Conservation (phyloP, 108 stramenopile genomes). For the Cyclotella kingstonii region DNA sequence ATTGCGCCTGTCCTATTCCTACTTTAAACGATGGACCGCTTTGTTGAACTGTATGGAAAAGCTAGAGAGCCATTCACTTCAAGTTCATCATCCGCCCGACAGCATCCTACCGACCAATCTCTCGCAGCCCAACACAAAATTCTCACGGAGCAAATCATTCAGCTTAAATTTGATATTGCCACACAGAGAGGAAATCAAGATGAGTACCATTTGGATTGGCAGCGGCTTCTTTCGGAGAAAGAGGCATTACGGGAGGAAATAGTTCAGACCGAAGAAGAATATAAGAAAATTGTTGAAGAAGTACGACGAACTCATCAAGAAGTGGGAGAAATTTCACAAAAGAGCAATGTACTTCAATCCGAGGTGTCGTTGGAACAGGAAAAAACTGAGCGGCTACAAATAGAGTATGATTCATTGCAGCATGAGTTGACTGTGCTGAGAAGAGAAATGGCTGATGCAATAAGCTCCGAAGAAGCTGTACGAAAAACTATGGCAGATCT, state of each 20-base stretch:
- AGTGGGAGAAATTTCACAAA: not conserved
- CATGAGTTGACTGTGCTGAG: not conserved
- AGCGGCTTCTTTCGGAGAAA: not conserved
- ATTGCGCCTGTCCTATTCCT: no score
- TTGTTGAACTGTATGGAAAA: not conserved
- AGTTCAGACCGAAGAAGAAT: constrained; percentile 1
- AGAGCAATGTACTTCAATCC: not conserved
- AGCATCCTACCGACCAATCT: not conserved
- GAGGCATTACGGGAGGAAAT: constrained; percentile 3
- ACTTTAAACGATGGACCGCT: not conserved
- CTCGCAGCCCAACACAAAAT: constrained; percentile 6
- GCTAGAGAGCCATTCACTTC: constrained; percentile 1
- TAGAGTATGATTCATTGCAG: not conserved
- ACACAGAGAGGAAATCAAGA: constrained; percentile 6
- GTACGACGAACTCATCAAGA: not conserved
- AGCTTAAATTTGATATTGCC: constrained; percentile 13
- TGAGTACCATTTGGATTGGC: not conserved
- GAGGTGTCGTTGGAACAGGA: not conserved
- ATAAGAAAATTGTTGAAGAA: not conserved
- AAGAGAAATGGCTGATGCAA: not conserved
- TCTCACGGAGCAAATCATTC: constrained; percentile 8
- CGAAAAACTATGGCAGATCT: not conserved
- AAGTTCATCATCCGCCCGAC: not conserved
- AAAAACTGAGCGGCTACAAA: not conserved
- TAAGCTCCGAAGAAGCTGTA: not conserved